These are phyloP conservation scores for Myxozyma monticola DNA, from an alignment of 805 yeast genomes.

Conservation along the genomic window DNA sequence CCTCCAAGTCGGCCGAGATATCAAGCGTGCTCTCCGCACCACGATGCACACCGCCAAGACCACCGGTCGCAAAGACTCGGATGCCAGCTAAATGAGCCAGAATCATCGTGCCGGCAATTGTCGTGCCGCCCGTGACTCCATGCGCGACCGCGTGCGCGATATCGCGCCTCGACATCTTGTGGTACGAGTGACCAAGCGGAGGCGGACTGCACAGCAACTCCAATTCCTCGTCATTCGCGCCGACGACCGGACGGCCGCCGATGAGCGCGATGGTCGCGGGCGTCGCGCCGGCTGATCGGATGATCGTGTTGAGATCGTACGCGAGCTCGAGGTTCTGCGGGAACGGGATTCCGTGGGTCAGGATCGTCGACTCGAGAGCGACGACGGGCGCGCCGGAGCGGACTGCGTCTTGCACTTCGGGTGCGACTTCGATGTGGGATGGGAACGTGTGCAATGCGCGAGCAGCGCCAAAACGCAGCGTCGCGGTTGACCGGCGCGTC, in stretches of 20 bases:
- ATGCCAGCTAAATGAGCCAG: constrained; percentile 74
- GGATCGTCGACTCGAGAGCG: constrained; percentile 81
- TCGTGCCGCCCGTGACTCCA: constrained; percentile 78
- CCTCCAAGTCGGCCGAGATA: constrained; percentile 83
- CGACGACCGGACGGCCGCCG: constrained; percentile 70
- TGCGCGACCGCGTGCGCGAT: constrained; percentile 47
- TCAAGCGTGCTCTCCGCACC: constrained; percentile 76
- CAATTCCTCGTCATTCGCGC: constrained; percentile 53
- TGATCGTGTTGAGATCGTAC: constrained; percentile 56
- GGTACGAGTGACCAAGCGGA: constrained; percentile 33
- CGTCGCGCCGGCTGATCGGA: constrained; percentile 63
- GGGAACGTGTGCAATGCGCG: constrained; percentile 8
- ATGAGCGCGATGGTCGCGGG: constrained; percentile 87
- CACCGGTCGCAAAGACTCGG: constrained; percentile 88
- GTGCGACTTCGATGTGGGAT: constrained; percentile 11
- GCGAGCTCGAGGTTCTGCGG: constrained; percentile 81
- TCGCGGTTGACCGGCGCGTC: neutral
- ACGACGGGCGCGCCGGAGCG: constrained; percentile 63
- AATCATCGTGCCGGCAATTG: constrained; percentile 87
- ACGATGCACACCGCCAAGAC: constrained; percentile 87
- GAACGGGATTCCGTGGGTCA: constrained; percentile 85
- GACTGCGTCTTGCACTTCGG: constrained; percentile 66
- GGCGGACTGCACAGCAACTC: constrained; percentile 34
- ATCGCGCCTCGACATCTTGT: constrained; percentile 77
- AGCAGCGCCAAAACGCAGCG: neutral